These are phyloP conservation scores for Kwoniella mangroviensis DNA, from an alignment of 768 basidiomycete genomes.

Conservation along the genomic window DNA sequence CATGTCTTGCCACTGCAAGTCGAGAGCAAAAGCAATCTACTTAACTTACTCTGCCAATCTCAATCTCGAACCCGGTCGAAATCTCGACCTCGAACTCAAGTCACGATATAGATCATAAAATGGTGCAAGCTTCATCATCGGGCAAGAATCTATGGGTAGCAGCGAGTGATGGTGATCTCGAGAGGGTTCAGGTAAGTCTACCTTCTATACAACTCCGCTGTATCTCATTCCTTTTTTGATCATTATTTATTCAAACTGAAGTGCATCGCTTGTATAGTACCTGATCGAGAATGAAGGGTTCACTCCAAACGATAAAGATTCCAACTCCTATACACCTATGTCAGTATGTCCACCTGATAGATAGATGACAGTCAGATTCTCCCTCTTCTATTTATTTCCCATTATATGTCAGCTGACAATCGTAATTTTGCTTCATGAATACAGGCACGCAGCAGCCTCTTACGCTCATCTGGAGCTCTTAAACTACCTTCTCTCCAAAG, in stretches of 20 bases:
- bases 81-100: neutral
- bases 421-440: neutral
- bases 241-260: neutral
- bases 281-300: conserved; percentile 46
- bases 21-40: neutral
- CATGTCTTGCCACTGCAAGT: neutral
- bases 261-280: conserved; percentile 20
- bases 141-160: conserved; percentile 85
- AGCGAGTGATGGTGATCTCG: conserved; percentile 84
- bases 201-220: neutral
- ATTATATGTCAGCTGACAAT: neutral
- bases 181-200: conserved; percentile 68
- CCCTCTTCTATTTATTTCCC: neutral
- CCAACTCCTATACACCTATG: conserved; percentile 57
- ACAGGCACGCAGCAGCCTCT: conserved; percentile 93
- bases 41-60: neutral
- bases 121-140: conserved; percentile 42
- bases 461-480: conserved; percentile 80
- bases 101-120: no score
- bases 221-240: conserved; percentile 1
- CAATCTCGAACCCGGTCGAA: neutral
- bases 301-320: conserved; percentile 50
- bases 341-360: conserved; percentile 13
- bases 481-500: conserved; percentile 77
- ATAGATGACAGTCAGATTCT: conserved; percentile 68